Evolutionary conservation across 1,284 basidiomycete genomes (phyloP).

Genomic region (Meripilus lineatus): DNA sequence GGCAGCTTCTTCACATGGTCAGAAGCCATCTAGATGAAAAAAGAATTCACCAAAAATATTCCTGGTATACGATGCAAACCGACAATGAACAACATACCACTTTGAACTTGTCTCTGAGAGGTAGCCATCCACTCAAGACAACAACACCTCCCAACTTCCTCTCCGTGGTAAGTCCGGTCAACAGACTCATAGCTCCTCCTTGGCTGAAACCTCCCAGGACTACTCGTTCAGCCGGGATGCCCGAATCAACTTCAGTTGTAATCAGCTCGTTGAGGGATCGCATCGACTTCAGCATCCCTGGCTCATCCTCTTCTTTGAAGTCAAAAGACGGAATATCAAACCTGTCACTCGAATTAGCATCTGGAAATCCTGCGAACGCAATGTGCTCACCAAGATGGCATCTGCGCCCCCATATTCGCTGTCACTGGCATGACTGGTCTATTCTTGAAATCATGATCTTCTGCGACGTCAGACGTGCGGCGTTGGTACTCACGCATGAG

Average conservation of each 20-base stretch:
- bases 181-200: constrained; percentile 75
- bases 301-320: constrained; percentile 74
- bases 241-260: constrained; percentile 67
- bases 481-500: constrained; percentile 64
- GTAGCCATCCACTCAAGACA: constrained; percentile 75
- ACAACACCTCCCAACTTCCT: constrained; percentile 71
- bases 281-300: constrained; percentile 65
- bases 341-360: too few relatives aligned
- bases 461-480: constrained; percentile 6
- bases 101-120: constrained; percentile 60
- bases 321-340: constrained; percentile 64
- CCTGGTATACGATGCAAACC: constrained; percentile 2
- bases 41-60: too few relatives aligned
- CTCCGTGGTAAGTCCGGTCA: constrained; percentile 67
- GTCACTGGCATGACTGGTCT: constrained; percentile 57
- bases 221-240: constrained; percentile 62
- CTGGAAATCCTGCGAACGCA: too few relatives aligned
- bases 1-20: constrained; percentile 57
- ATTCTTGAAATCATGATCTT: too few relatives aligned
- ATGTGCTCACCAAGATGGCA: constrained; percentile 72
- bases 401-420: constrained; percentile 62
- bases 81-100: constrained; percentile 37
- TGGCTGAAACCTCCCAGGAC: constrained; percentile 88
- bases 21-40: constrained; percentile 49
- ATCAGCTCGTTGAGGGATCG: constrained; percentile 66